These are phyloP conservation scores for Russula lepida DNA, from an alignment of 768 basidiomycete species.

Conservation along the genomic window DNA sequence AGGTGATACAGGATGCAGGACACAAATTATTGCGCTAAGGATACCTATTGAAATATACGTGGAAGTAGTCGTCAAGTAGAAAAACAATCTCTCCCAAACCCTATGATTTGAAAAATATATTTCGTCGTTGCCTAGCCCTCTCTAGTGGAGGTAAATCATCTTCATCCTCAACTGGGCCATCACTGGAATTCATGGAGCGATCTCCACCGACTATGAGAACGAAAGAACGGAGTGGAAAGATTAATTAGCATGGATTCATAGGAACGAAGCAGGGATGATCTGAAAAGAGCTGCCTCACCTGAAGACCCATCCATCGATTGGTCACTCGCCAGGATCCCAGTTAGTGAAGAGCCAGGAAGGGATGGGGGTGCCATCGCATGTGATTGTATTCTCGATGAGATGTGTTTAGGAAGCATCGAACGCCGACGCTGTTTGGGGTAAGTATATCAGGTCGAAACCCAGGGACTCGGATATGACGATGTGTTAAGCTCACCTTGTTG, in stretches of 20 bases:
- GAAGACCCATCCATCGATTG: constrained; percentile 19
- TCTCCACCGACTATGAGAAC: constrained; percentile 3
- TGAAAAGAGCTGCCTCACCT: background rate
- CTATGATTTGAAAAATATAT: constrained; percentile 25
- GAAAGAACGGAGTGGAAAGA: background rate
- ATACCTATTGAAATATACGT: constrained; percentile 3
- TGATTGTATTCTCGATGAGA: constrained; percentile 22
- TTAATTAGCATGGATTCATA: background rate
- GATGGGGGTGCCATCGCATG: background rate
- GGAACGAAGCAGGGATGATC: no score
- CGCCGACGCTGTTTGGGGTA: constrained; percentile 49
- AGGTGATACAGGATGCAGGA: constrained; percentile 4
- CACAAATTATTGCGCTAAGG: constrained; percentile 1
- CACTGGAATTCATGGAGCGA: constrained; percentile 11
- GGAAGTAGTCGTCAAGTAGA: background rate
- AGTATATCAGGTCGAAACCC: background rate
- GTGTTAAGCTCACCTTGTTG: constrained; percentile 44
- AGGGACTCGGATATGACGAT: background rate
- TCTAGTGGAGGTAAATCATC: constrained; percentile 63
- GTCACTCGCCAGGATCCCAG: constrained; percentile 11
- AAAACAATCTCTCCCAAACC: background rate
- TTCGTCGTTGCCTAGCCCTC: constrained; percentile 47
- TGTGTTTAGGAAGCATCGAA: constrained; percentile 60
- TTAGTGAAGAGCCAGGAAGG: background rate
- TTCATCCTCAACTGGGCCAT: constrained; percentile 32